Conservation (phyloP, 1,284 basidiomycete species). For the Fomitiporia mediterranea region DNA sequence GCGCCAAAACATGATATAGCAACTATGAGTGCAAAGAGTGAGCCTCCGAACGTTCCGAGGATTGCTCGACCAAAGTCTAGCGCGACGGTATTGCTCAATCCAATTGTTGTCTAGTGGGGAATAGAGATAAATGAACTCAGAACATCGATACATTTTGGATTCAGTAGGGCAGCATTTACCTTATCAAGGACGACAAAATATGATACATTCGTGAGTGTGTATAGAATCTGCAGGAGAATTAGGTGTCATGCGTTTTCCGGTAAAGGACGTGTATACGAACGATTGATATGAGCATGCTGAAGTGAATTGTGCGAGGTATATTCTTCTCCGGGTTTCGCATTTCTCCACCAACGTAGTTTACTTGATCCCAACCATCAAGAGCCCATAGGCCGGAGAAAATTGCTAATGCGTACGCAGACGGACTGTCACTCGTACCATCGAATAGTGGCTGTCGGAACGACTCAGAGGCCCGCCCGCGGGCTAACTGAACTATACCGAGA, state of each 20-base stretch:
- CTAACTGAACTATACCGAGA: conserved; percentile 70
- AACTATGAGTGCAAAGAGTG: conserved; percentile 86
- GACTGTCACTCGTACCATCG: conserved; percentile 67
- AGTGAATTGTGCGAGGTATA: conserved; percentile 86
- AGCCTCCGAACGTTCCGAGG: conserved; percentile 82
- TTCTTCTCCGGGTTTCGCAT: conserved; percentile 82
- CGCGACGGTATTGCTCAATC: conserved; percentile 88
- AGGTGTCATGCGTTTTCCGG: not conserved
- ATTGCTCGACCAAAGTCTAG: conserved; percentile 89
- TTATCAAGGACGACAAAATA: conserved; percentile 95
- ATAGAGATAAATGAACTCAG: not conserved
- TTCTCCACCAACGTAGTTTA: conserved; percentile 90
- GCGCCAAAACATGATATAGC: conserved; percentile 94
- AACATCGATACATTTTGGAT: too few species aligned
- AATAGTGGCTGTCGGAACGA: conserved; percentile 70
- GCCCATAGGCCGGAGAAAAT: conserved; percentile 96
- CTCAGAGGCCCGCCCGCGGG: conserved; percentile 59
- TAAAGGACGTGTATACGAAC: conserved; percentile 34
- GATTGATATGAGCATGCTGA: conserved; percentile 77
- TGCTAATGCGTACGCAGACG: conserved; percentile 86
- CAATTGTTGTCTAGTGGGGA: conserved; percentile 48
- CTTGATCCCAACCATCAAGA: conserved; percentile 92
- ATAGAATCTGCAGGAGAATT: conserved; percentile 50
- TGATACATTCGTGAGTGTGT: conserved; percentile 79
- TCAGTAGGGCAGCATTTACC: conserved; percentile 35